Evolutionary conservation across 345 rosid genomes (phyloP).

Genomic region (Aquilaria yunnanensis): DNA sequence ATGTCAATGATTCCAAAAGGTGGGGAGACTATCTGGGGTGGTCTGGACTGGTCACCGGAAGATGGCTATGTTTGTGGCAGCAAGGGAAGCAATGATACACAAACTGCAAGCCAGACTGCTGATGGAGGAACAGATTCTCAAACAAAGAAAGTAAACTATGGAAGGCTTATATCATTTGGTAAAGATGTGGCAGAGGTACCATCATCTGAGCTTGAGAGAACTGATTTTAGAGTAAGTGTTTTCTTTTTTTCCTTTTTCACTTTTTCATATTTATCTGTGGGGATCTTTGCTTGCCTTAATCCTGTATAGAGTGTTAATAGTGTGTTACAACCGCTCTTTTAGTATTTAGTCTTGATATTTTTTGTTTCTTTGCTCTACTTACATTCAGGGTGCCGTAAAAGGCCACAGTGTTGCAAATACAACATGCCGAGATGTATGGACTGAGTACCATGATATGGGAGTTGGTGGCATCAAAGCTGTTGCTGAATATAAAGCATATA

Average conservation of each 20-base stretch:
- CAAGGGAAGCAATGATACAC: slow-evolving; percentile 39
- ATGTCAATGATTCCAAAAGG: slow-evolving; percentile 97
- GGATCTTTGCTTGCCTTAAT: no score
- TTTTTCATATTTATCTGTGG: no score
- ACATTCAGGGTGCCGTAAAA: slow-evolving; percentile 72
- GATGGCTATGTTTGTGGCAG: slow-evolving; percentile 40
- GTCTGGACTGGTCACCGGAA: slow-evolving; percentile 92
- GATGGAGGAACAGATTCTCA: slow-evolving; percentile 30
- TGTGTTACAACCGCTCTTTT: no score
- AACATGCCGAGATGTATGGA: slow-evolving; percentile 83
- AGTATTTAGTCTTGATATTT: no score
- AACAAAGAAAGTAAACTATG: slow-evolving; percentile 45
- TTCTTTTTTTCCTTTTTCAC: neutral
- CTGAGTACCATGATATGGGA: slow-evolving; percentile 96
- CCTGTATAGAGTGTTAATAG: no score
- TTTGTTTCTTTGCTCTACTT: slow-evolving; percentile 6
- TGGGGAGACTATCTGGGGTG: slow-evolving; percentile 95
- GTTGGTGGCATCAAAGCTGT: slow-evolving; percentile 74
- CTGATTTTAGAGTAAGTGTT: slow-evolving; percentile 73
- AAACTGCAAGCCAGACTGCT: slow-evolving; percentile 15
- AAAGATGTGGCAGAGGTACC: slow-evolving; percentile 68
- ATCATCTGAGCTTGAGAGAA: slow-evolving; percentile 55
- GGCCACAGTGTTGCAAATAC: slow-evolving; percentile 59
- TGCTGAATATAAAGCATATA: slow-evolving; percentile 73
- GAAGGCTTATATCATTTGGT: slow-evolving; percentile 88